Evolutionary conservation across 192 early-diverging fungal genomes (phyloP).

Genomic region (Backusella liffmaniae): DNA sequence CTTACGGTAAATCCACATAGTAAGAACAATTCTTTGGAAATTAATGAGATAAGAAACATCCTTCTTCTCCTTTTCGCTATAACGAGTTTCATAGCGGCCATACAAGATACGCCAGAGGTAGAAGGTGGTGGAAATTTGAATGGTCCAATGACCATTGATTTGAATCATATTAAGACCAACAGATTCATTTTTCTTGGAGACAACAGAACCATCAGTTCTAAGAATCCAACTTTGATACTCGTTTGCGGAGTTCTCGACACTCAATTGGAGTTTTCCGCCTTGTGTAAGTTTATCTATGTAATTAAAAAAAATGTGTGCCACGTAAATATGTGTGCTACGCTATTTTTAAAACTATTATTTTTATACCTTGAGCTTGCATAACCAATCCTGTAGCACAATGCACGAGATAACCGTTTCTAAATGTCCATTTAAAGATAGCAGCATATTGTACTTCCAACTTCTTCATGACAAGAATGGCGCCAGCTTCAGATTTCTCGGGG

Average conservation of each 20-base stretch:
- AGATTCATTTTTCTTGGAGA: not conserved
- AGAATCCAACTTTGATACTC: conserved; percentile 18
- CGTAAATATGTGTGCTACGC: not conserved
- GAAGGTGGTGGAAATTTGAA: conserved; percentile 17
- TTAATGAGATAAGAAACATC: conserved; percentile 3
- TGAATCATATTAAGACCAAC: conserved; percentile 19
- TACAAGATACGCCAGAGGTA: conserved; percentile 23
- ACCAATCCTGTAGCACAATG: conserved; percentile 29
- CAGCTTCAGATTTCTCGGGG: conserved; percentile 19
- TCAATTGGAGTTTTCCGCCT: conserved; percentile 16
- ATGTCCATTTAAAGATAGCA: conserved; percentile 22
- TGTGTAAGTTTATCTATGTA: conserved; percentile 13
- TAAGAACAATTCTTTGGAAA: conserved; percentile 16
- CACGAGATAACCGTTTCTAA: conserved; percentile 22
- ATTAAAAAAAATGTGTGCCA: not conserved
- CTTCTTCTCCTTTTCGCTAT: conserved; percentile 12
- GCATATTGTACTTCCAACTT: conserved; percentile 7
- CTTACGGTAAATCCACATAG: conserved; percentile 2
- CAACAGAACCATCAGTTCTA: conserved; percentile 30
- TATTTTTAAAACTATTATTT: not conserved
- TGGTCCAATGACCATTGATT: not conserved
- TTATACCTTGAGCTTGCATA: conserved; percentile 21
- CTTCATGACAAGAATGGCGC: conserved; percentile 4
- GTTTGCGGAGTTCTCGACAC: not conserved
- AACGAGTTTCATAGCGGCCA: conserved; percentile 20